phyloP scores from a whole-genome alignment of 73 alveolate species.

The Halteria grandinella region DNA sequence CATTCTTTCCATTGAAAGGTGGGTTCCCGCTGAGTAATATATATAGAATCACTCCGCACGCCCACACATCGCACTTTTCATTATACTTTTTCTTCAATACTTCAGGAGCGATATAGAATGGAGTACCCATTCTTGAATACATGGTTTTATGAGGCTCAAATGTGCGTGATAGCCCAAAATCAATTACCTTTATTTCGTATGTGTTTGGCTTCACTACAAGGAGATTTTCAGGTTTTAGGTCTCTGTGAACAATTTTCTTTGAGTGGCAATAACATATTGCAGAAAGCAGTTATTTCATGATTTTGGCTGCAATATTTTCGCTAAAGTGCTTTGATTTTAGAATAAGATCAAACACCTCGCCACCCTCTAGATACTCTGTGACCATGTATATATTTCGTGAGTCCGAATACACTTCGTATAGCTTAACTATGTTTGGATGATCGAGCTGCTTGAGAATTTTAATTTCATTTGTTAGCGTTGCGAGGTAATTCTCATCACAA shows the following conservation, averaged over 20 bases:
- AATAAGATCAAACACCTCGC: constrained; percentile 68
- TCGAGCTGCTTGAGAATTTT: constrained; percentile 53
- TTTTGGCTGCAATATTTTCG: constrained; percentile 72
- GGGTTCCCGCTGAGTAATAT: constrained; percentile 57
- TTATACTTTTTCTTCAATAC: constrained; percentile 41
- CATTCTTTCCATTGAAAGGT: constrained; percentile 52
- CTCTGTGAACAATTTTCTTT: constrained; percentile 83
- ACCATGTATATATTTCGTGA: constrained; percentile 47
- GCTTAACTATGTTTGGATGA: constrained; percentile 71
- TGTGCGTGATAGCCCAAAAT: constrained; percentile 28
- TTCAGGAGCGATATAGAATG: constrained; percentile 54
- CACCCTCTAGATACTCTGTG: constrained; percentile 68
- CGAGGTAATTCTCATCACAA: constrained; percentile 5
- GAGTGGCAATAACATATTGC: constrained; percentile 81
- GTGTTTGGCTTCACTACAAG: constrained; percentile 31
- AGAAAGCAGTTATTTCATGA: constrained; percentile 78
- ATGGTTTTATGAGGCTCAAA: constrained; percentile 22
- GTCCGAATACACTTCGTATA: constrained; percentile 68
- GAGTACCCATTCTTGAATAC: constrained; percentile 32
- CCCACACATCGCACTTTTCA: constrained; percentile 62
- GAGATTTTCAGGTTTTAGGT: constrained; percentile 87
- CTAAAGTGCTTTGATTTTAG: constrained; percentile 33
- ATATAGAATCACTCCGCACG: constrained; percentile 65
- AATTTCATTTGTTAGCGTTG: constrained; percentile 31
- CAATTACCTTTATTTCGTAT: constrained; percentile 29